A percentile compares a stretch with the other conserved stretches of the same genome.
These are phyloP conservation scores for Sarocladiaceae sp. DNA, from an alignment of 2,329 filamentous ascomycete species.

Conservation along the genomic window DNA sequence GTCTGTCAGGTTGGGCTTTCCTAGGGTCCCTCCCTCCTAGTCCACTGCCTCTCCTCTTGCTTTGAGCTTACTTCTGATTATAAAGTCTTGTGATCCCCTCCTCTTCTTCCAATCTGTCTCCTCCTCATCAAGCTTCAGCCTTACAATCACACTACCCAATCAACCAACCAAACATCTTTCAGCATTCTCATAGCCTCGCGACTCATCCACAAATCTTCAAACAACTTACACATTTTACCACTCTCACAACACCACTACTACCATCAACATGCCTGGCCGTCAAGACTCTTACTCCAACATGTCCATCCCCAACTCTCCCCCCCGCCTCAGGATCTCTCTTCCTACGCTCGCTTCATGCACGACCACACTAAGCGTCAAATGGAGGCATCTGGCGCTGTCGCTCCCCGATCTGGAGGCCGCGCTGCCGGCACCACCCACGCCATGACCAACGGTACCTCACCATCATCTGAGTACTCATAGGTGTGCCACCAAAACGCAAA, in stretches of 20 bases:
- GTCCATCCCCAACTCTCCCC: conserved; percentile 32
- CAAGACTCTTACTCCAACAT: conserved; percentile 32
- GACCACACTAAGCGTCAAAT: conserved; percentile 63
- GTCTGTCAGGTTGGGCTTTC: no score
- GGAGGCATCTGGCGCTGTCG: conserved; percentile 42
- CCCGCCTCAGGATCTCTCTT: conserved; percentile 44
- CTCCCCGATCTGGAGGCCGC: conserved; percentile 14
- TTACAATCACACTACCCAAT: background rate
- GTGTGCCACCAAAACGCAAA: no score
- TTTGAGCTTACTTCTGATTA: background rate
- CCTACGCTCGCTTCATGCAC: conserved; percentile 59
- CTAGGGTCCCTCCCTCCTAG: background rate
- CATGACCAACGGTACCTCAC: conserved; percentile 25
- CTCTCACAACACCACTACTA: background rate
- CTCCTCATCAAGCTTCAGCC: background rate
- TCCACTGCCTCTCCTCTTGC: background rate
- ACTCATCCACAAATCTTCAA: conserved; percentile 1
- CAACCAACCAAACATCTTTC: background rate
- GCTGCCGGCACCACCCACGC: conserved; percentile 12
- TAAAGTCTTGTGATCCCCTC: conserved; percentile 8
- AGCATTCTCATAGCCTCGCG: no score
- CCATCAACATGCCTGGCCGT: conserved; percentile 31
- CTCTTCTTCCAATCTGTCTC: background rate
- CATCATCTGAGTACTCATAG: conserved; percentile 15
- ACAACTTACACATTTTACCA: conserved; percentile 1